phyloP scores from a whole-genome alignment of 805 yeast genomes.

The Saccharomycopsis amapae region DNA sequence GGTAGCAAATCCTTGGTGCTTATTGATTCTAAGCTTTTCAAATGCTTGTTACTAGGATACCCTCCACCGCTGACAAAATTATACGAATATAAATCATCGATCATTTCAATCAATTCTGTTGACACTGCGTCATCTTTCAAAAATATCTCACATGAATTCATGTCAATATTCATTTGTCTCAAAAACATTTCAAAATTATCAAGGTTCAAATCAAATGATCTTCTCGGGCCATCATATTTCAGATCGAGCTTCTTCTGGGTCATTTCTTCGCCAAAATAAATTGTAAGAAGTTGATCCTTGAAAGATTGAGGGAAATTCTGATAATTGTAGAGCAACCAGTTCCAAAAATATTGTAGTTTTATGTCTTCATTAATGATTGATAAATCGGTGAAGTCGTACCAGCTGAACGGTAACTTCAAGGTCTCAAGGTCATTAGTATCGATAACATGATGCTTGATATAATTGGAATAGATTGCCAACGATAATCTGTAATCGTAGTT shows the following conservation, averaged over 20 bases:
- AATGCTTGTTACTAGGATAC: background rate
- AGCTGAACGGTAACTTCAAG: conserved; percentile 14
- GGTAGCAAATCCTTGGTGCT: too few relatives aligned
- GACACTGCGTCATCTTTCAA: conserved; percentile 3
- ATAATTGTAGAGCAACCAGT: conserved; percentile 5
- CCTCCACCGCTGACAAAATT: too few relatives aligned
- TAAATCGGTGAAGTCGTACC: conserved; percentile 18
- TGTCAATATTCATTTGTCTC: background rate
- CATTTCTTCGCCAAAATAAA: background rate
- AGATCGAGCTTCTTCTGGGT: background rate
- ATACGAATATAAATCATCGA: conserved; percentile 7
- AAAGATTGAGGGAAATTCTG: conserved; percentile 1
- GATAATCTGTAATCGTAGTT: conserved; percentile 3
- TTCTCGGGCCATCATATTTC: conserved; percentile 1
- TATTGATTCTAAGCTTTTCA: too few relatives aligned
- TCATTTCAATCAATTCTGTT: conserved; percentile 3
- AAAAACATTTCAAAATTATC: conserved; percentile 9
- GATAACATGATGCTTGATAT: background rate
- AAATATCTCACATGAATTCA: conserved; percentile 4
- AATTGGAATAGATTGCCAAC: conserved; percentile 3
- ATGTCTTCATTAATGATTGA: conserved; percentile 12
- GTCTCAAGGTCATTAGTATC: background rate
- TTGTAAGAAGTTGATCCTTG: background rate
- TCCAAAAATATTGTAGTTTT: conserved; percentile 3
- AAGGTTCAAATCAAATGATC: background rate